These are phyloP conservation scores for Tephrocybe rancida DNA, from an alignment of 768 basidiomycete genomes.

Conservation along the genomic window DNA sequence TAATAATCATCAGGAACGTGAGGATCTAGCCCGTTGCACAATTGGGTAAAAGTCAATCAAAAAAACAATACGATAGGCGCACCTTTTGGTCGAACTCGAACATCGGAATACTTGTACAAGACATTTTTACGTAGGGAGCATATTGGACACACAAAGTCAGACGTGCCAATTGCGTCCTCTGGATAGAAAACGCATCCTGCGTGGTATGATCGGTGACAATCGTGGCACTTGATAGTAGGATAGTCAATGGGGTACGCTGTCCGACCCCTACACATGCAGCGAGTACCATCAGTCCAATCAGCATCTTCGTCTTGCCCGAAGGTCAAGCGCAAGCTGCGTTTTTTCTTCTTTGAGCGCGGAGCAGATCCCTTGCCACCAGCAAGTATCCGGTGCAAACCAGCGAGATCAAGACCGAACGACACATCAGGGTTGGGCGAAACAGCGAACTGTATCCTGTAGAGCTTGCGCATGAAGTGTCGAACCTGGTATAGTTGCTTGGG, in stretches of 20 bases:
- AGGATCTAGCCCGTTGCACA: conserved; percentile 27
- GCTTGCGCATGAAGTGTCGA: conserved; percentile 88
- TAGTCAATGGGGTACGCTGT: conserved; percentile 61
- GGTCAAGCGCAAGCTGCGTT: conserved; percentile 58
- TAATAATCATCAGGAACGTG: conserved; percentile 55
- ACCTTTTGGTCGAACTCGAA: conserved; percentile 72
- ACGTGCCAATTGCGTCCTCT: conserved; percentile 34
- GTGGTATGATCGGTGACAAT: conserved; percentile 70
- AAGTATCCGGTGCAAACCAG: conserved; percentile 79
- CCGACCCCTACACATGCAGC: conserved; percentile 80
- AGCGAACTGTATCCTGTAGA: conserved; percentile 89
- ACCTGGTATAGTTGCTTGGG: conserved; percentile 80
- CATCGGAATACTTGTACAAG: conserved; percentile 72
- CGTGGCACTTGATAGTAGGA: conserved; percentile 67
- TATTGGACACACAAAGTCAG: conserved; percentile 67
- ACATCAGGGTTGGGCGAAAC: conserved; percentile 81
- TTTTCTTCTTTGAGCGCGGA: conserved; percentile 57
- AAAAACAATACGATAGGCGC: conserved; percentile 22
- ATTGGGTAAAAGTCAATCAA: conserved; percentile 11
- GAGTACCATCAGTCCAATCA: conserved; percentile 74
- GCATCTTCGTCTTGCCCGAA: conserved; percentile 79
- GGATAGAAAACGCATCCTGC: conserved; percentile 77
- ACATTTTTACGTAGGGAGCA: conserved; percentile 78
- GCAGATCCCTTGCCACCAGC: conserved; percentile 63
- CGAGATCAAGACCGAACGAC: conserved; percentile 81